These are phyloP conservation scores for Plasmopara halstedii DNA, from an alignment of 352 stramenopile genomes.

Conservation along the genomic window DNA sequence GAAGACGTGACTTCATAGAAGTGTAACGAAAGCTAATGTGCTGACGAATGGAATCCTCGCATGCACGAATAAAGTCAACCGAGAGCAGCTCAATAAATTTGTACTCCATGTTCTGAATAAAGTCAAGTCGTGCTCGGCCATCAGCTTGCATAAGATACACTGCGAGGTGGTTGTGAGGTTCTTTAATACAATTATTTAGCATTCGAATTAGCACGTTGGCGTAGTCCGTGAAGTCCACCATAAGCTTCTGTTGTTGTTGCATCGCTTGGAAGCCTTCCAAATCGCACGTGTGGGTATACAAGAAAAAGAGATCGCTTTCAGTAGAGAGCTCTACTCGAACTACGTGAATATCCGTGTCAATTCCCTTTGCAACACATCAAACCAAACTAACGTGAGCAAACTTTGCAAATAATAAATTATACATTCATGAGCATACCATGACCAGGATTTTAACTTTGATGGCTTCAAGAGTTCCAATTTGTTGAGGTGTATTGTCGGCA, in stretches of 20 bases:
- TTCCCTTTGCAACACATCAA: constrained; percentile 36
- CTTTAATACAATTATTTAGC: constrained; percentile 94
- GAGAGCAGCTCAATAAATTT: constrained; percentile 94
- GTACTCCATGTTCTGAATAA: constrained; percentile 97
- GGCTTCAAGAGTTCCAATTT: constrained; percentile 89
- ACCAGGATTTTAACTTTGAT: constrained; percentile 94
- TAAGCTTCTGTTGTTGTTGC: constrained; percentile 93
- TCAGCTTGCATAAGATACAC: constrained; percentile 92
- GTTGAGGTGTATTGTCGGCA: constrained; percentile 75
- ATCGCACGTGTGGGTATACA: constrained; percentile 89
- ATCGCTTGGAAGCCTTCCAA: constrained; percentile 82
- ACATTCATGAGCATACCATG: constrained; percentile 28
- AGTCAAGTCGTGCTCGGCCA: constrained; percentile 86
- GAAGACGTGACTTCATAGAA: constrained; percentile 88
- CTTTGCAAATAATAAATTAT: neutral
- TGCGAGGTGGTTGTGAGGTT: constrained; percentile 90
- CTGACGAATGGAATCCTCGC: constrained; percentile 87
- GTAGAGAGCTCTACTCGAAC: constrained; percentile 89
- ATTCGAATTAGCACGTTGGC: constrained; percentile 91
- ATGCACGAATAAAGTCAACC: constrained; percentile 84
- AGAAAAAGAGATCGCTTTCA: constrained; percentile 92
- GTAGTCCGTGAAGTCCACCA: constrained; percentile 94
- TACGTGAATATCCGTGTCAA: constrained; percentile 74
- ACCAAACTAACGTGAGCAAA: neutral
- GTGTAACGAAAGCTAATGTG: constrained; percentile 93